Conservation (phyloP, 2,329 filamentous ascomycete species). For the Paecilomyces sp. region DNA sequence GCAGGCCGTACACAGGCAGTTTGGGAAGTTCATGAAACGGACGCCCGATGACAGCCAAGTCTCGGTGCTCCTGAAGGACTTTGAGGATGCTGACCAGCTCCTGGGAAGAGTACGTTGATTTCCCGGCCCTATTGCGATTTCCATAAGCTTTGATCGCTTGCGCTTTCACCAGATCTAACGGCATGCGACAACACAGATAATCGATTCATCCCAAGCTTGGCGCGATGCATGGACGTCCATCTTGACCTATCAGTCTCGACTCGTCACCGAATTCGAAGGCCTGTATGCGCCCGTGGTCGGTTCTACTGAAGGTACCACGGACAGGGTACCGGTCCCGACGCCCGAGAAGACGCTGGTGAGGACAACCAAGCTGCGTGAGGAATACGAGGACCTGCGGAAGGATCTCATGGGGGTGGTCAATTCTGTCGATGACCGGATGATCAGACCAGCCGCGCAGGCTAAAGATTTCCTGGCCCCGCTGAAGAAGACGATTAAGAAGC, state of each 20-base stretch:
- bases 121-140: conserved; percentile 3
- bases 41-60: conserved; percentile 72
- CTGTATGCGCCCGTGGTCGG: conserved; percentile 72
- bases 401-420: conserved; percentile 66
- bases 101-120: conserved; percentile 55
- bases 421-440: conserved; percentile 62
- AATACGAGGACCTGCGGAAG: conserved; percentile 62
- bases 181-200: conserved; percentile 47
- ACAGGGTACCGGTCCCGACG: conserved; percentile 52
- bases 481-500: conserved; percentile 76
- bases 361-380: conserved; percentile 56
- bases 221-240: conserved; percentile 71
- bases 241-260: conserved; percentile 59
- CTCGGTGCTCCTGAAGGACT: conserved; percentile 67
- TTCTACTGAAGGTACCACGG: conserved; percentile 51
- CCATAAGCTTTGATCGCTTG: conserved; percentile 4
- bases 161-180: not conserved
- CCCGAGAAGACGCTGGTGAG: conserved; percentile 57
- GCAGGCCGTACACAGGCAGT: conserved; percentile 59
- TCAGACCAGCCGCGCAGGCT: conserved; percentile 62
- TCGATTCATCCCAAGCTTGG: conserved; percentile 69
- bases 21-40: conserved; percentile 64
- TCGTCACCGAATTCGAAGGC: conserved; percentile 60
- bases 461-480: conserved; percentile 63
- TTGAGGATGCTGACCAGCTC: conserved; percentile 70